Base-by-base conservation (phyloP, 371 early-diverging fungal species). In the Saksenaea vasiformis region DNA sequence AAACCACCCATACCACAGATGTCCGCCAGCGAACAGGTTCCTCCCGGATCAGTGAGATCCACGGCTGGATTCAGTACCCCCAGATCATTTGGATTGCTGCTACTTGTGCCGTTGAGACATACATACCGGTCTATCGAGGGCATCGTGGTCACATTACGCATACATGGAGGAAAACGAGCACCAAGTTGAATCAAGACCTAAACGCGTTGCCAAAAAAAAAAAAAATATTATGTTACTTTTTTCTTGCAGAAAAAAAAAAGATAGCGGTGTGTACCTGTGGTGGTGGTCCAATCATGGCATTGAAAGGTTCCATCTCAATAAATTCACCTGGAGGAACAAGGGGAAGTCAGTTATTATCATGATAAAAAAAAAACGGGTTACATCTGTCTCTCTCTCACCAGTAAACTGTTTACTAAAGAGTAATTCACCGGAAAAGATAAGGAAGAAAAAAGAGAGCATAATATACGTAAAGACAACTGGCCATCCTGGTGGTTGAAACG, bases 151-250 rank as follows among this genome's bases (percentile, higher is more conserved):
- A 71, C 58, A 27, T 72, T 74, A 15, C 76, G 69, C 85, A 85
- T 85, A 54, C 85, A 85, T 35, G 83, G 81, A 31, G 77, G 69
- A 68, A 79, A 85, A 1, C 85, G 74, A 1, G 85, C 83, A 4
- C 85, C 85, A 9, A 68, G 54, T 37, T 65, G 66, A 35, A 85
- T 76, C 27, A 82, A 64, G 0, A 79, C 74, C 77, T 78, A 58
- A 8, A n/a, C n/a, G n/a, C n/a, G n/a, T n/a, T n/a, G n/a, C n/a
- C n/a, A n/a, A n/a, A n/a, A n/a, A n/a, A n/a, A n/a, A n/a, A n/a
- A n/a, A n/a, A n/a, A n/a, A n/a, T n/a, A n/a, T n/a, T n/a, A n/a
- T n/a, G n/a, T n/a, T n/a, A n/a, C n/a, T n/a, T n/a, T 15, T 44
- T 11, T 15, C 44, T 19, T 1, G 44, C 14, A 15, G n/a, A 19